Conservation (phyloP, 805 yeast genomes). For the Tetrapisispora fleetii region DNA sequence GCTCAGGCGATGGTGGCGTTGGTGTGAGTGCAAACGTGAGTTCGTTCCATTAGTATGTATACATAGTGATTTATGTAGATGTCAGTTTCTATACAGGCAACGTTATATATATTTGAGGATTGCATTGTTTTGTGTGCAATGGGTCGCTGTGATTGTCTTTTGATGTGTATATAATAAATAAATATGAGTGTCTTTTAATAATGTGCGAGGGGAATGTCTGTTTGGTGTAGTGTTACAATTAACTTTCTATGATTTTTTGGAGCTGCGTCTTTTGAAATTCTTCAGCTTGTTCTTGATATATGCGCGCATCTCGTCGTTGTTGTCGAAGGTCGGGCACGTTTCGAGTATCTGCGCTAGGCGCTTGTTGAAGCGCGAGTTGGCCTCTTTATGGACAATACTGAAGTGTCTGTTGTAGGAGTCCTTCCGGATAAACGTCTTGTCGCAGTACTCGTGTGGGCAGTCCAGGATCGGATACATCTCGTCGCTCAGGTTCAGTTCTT, state of each 20-base stretch:
- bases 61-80: no score
- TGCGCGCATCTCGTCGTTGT: slow-evolving; percentile 1
- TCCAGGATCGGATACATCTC: slow-evolving; percentile 23
- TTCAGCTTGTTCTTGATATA: slow-evolving; percentile 9
- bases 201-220: no score
- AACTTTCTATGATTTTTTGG: neutral
- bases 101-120: no score
- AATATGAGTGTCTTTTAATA: no score
- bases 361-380: slow-evolving; percentile 33
- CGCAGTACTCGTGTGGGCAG: slow-evolving; percentile 33
- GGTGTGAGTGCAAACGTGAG: no score
- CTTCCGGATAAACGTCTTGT: slow-evolving; percentile 39
- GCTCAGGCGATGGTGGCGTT: no score
- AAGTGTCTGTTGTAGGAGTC: slow-evolving; percentile 48
- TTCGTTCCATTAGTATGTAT: no score
- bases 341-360: slow-evolving; percentile 21
- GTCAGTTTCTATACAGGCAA: no score
- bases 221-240: neutral
- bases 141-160: no score
- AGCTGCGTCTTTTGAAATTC: slow-evolving; percentile 2
- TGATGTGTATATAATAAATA: no score
- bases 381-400: slow-evolving; percentile 39
- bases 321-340: slow-evolving; percentile 14
- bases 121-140: no score
- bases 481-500: slow-evolving; percentile 21